These are phyloP conservation scores for Butyriboletus loyo DNA, from an alignment of 768 basidiomycete species.

Conservation along the genomic window DNA sequence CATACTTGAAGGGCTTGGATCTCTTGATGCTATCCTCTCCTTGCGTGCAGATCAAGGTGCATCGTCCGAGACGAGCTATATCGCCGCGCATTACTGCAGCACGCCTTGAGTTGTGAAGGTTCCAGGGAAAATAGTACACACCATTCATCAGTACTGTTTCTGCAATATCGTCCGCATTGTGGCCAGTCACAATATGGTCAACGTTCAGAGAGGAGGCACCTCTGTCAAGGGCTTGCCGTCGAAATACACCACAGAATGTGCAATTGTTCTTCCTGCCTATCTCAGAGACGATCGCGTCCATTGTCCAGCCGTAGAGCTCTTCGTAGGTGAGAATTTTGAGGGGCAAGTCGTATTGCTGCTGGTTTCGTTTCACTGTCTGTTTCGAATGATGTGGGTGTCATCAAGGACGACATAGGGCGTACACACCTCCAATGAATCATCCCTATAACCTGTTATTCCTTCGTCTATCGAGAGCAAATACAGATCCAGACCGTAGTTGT, in stretches of 20 bases:
- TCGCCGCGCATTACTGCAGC: conserved; percentile 92
- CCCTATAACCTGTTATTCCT: conserved; percentile 96
- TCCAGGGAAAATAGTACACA: conserved; percentile 38
- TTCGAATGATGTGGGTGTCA: not conserved
- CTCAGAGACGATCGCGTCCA: conserved; percentile 94
- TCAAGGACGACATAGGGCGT: not conserved
- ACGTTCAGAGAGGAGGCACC: conserved; percentile 87
- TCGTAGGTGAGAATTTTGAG: conserved; percentile 95
- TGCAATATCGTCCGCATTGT: conserved; percentile 98
- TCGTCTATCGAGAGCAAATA: conserved; percentile 97
- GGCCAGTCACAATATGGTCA: conserved; percentile 97
- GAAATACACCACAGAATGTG: conserved; percentile 98
- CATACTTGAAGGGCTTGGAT: conserved; percentile 99
- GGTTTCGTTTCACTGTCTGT: conserved; percentile 97
- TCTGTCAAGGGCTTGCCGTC: conserved; percentile 93
- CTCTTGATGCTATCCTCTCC: conserved; percentile 96
- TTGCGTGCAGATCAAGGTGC: conserved; percentile 92
- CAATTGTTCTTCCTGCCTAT: conserved; percentile 98
- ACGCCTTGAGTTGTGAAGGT: not conserved
- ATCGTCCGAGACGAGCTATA: conserved; percentile 89
- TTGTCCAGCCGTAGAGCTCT: conserved; percentile 98
- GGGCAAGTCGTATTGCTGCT: conserved; percentile 91
- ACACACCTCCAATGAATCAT: conserved; percentile 89
- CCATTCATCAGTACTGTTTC: conserved; percentile 99
- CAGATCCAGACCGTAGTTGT: conserved; percentile 86